These are phyloP conservation scores for Fraxinus angustifolia DNA, from an alignment of 305 asterid genomes.

Conservation along the genomic window DNA sequence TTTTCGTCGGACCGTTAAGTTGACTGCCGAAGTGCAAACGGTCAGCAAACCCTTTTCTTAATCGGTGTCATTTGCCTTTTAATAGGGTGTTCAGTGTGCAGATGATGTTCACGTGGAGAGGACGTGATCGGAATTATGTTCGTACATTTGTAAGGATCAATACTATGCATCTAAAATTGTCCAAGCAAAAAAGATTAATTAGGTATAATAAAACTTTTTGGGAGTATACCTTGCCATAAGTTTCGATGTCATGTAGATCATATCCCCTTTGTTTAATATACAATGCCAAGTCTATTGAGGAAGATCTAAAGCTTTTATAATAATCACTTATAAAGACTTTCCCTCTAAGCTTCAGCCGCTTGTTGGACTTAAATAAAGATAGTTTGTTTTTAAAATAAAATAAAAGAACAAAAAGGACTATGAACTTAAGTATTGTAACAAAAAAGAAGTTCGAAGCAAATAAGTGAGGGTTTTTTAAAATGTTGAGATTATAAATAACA, in stretches of 20 bases:
- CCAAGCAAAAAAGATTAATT: too few relatives aligned
- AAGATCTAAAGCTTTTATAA: conserved; percentile 68
- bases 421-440: neutral
- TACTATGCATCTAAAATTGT: too few relatives aligned
- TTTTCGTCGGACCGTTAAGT: too few relatives aligned
- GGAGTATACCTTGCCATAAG: conserved; percentile 33
- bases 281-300: conserved; percentile 62
- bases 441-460: neutral
- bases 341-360: conserved; percentile 94
- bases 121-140: too few relatives aligned
- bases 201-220: too few relatives aligned
- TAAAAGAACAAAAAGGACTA: neutral
- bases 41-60: too few relatives aligned
- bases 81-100: too few relatives aligned
- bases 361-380: conserved; percentile 68
- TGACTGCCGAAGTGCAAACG: too few relatives aligned
- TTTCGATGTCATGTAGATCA: conserved; percentile 72
- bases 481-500: too few relatives aligned
- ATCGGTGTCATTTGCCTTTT: too few relatives aligned
- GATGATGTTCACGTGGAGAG: too few relatives aligned
- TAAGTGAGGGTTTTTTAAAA: neutral
- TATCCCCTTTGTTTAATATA: conserved; percentile 87
- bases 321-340: conserved; percentile 80
- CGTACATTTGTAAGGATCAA: too few relatives aligned
- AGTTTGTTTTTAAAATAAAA: conserved; percentile 65